Conservation (phyloP, 768 basidiomycete species). For the Gelatoporia subvermispora region DNA sequence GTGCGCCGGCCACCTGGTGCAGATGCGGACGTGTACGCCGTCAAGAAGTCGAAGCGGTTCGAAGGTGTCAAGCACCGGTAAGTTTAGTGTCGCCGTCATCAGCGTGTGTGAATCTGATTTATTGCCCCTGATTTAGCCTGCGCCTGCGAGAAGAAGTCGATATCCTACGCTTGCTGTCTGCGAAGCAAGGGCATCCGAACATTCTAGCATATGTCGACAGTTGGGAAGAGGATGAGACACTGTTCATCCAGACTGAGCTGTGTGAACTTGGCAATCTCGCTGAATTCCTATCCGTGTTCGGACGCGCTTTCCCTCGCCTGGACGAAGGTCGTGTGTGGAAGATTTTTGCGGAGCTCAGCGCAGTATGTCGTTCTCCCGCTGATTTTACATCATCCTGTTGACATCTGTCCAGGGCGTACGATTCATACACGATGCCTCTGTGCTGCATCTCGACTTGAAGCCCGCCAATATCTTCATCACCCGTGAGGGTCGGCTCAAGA, state of each 20-base stretch:
- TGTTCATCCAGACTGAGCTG: constrained; percentile 92
- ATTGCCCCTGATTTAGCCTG: constrained; percentile 39
- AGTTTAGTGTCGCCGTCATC: constrained; percentile 21
- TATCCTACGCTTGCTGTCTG: constrained; percentile 71
- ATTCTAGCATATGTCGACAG: constrained; percentile 87
- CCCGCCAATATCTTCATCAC: constrained; percentile 96
- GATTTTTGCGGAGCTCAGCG: constrained; percentile 83
- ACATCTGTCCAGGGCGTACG: constrained; percentile 57
- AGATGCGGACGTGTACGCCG: constrained; percentile 55
- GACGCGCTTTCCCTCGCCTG: constrained; percentile 73
- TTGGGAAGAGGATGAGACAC: constrained; percentile 87
- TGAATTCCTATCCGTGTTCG: constrained; percentile 88
- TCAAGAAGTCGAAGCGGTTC: constrained; percentile 93
- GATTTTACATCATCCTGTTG: constrained; percentile 17
- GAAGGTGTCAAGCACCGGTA: constrained; percentile 90
- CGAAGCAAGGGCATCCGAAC: constrained; percentile 57
- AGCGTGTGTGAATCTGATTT: neutral
- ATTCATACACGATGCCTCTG: constrained; percentile 84
- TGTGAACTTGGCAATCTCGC: constrained; percentile 92
- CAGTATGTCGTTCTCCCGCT: constrained; percentile 40
- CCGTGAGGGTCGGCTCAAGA: constrained; percentile 81
- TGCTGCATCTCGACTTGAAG: constrained; percentile 95
- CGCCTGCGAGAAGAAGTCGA: constrained; percentile 95
- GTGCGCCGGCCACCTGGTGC: constrained; percentile 1
- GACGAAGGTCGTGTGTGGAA: constrained; percentile 97